These are phyloP conservation scores for Deakozyma indianensis DNA, from an alignment of 805 yeast genomes.

Conservation along the genomic window DNA sequence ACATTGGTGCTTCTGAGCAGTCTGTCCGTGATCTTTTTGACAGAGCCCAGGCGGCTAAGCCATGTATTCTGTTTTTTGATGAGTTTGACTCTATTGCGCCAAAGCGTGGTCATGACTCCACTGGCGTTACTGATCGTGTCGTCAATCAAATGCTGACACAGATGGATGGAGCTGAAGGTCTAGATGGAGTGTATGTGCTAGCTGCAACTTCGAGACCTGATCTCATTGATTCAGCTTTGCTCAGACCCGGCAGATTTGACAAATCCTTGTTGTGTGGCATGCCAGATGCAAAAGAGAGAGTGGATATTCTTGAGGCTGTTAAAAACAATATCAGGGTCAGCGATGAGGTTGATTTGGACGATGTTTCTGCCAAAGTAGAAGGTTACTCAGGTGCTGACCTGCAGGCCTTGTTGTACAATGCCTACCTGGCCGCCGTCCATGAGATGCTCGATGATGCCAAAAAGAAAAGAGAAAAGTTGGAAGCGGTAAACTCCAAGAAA, in stretches of 20 bases:
- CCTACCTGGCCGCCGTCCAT: constrained; percentile 69
- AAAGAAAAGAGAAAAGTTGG: constrained; percentile 9
- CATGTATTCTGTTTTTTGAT: constrained; percentile 85
- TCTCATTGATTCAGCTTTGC: constrained; percentile 81
- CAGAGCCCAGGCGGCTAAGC: constrained; percentile 87
- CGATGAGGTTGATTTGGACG: constrained; percentile 35
- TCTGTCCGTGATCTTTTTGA: constrained; percentile 86
- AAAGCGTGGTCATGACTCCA: constrained; percentile 91
- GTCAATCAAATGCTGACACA: constrained; percentile 95
- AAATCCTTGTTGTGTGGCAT: constrained; percentile 82
- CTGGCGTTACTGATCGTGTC: constrained; percentile 95
- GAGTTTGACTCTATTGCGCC: constrained; percentile 97
- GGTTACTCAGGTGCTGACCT: constrained; percentile 93
- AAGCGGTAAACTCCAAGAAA: constrained; percentile 2
- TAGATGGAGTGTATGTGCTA: constrained; percentile 89
- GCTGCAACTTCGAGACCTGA: constrained; percentile 97
- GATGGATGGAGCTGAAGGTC: constrained; percentile 98
- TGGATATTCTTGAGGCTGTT: constrained; percentile 48
- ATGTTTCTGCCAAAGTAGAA: constrained; percentile 42
- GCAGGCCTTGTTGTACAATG: constrained; percentile 85
- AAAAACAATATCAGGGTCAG: constrained; percentile 45
- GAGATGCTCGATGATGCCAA: constrained; percentile 27
- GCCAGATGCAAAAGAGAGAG: constrained; percentile 57
- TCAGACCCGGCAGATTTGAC: constrained; percentile 93
- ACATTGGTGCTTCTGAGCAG: constrained; percentile 95